These are phyloP conservation scores for Kwoniella shandongensis DNA, from an alignment of 768 basidiomycete genomes.

Conservation along the genomic window DNA sequence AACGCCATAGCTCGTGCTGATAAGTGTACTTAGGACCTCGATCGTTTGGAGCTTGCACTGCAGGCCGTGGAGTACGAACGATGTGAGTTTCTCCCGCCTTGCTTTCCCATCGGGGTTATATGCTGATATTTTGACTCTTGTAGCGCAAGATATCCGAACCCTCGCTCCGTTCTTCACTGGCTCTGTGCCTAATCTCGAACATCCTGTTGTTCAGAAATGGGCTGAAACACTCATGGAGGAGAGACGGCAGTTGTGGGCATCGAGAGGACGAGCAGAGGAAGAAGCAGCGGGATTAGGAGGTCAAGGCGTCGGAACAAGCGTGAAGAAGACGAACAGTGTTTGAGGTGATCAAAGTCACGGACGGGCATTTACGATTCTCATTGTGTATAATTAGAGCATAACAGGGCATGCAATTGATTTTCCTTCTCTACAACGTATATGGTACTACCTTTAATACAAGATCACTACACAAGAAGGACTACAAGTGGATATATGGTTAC, in stretches of 20 bases:
- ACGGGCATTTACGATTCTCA: background rate
- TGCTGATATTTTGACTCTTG: background rate
- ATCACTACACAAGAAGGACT: no score
- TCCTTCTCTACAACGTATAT: background rate
- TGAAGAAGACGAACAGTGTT: conserved; percentile 12
- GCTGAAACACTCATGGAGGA: conserved; percentile 51
- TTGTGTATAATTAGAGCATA: conserved; percentile 4
- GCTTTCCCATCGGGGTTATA: background rate
- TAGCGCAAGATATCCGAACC: conserved; percentile 48
- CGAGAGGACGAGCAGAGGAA: conserved; percentile 38
- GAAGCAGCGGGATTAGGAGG: conserved; percentile 41
- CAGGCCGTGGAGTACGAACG: conserved; percentile 54
- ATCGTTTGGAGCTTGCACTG: conserved; percentile 51
- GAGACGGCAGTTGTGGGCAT: conserved; percentile 45
- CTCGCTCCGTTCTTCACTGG: conserved; percentile 49
- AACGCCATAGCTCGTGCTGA: conserved; percentile 1
- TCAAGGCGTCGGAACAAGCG: conserved; percentile 12
- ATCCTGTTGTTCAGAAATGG: conserved; percentile 51
- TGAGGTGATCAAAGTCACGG: background rate
- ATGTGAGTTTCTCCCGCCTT: conserved; percentile 36
- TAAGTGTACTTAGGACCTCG: conserved; percentile 41
- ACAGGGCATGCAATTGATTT: background rate
- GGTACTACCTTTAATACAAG: no score
- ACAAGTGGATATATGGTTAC: background rate
- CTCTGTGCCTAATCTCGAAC: conserved; percentile 50